Percentiles rank a stretch among this genome's conserved stretches.
Conservation (phyloP, 2,329 filamentous ascomycete species). For the Pseudocercospora vitis region DNA sequence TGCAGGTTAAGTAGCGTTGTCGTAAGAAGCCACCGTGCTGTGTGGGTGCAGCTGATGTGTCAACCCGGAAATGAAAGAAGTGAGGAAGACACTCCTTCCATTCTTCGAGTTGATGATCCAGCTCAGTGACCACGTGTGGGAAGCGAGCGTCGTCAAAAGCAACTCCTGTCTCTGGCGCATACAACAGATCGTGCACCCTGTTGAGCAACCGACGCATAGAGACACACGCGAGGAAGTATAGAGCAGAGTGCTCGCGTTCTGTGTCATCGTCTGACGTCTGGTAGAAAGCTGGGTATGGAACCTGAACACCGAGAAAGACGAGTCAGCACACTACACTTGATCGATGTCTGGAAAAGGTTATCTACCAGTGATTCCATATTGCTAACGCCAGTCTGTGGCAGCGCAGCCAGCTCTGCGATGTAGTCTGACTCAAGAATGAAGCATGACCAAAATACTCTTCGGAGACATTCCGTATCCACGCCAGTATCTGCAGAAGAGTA, state of each 20-base stretch:
- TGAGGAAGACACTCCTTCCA: conserved; percentile 15
- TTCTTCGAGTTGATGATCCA: conserved; percentile 22
- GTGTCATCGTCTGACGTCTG: conserved; percentile 11
- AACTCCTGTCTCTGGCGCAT: conserved; percentile 17
- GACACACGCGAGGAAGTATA: conserved; percentile 21
- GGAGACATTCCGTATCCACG: conserved; percentile 16
- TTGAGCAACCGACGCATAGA: conserved; percentile 22
- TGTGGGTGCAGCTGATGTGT: conserved; percentile 1
- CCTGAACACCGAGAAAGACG: too few species aligned
- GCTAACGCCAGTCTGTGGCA: conserved; percentile 18
- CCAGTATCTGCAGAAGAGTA: conserved; percentile 21
- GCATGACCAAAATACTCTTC: conserved; percentile 21
- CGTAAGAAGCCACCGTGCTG: conserved; percentile 17
- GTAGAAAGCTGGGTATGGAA: conserved; percentile 14
- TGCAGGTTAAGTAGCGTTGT: conserved; percentile 18
- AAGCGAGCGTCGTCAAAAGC: conserved; percentile 21
- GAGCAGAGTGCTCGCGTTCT: conserved; percentile 15
- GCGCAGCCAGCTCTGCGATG: conserved; percentile 17
- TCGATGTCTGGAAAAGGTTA: too few species aligned
- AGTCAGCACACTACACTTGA: too few species aligned
- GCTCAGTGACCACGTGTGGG: conserved; percentile 19
- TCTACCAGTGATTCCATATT: conserved; percentile 19
- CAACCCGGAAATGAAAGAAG: conserved; percentile 13
- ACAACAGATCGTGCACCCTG: conserved; percentile 19
- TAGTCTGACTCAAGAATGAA: conserved; percentile 19